Base-by-base conservation (phyloP, 768 basidiomycete species). In the Naganishia vaughanmartiniae region DNA sequence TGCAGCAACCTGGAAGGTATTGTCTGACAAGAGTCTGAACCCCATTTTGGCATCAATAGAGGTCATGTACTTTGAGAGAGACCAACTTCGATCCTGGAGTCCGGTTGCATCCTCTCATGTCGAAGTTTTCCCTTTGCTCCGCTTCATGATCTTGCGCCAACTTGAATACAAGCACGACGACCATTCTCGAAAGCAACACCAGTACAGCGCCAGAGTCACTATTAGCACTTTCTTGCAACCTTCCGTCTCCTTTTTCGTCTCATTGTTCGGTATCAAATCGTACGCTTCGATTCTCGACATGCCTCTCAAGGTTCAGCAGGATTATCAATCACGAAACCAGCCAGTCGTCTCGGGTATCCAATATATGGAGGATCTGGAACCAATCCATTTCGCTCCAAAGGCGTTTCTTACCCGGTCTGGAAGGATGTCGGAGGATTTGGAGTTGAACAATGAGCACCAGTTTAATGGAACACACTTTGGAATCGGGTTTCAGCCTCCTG, bases 381-480 rank as follows among this genome's bases (percentile, higher is more conserved):
- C 19, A 1, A 21, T 58, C 7, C 2, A 17, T n/a, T n/a, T 58
- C 19, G 19, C 39, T 4, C 57, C 57, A 15, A n/a, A 39, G 5
- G 36, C 36, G 5, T 58, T n/a, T 58, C 34, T 58, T 19, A 2
- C 11, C 15, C 57, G 57, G 0, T 12, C 5, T 7, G 57, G 57
- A 39, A 11, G 57, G 34, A 39, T 14, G 11, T 17, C 15, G 19
- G 34, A 36, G 4, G 26, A 58, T 39, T 24, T 58, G n/a, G 36
- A 24, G 19, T 4, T 58, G 7, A 36, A 31, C 12, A 6, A 36
- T 7, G 17, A 42, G 34, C 57, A 58, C 21, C 24, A 42, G n/a
- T 58, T 39, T 21, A 58, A 58, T 34, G 57, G 57, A 19, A 58
- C 57, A n/a, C 57, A 58, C 34, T 58, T 58, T 28, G n/a, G 7